These are phyloP conservation scores for Diddensiella caesifluorescens DNA, from an alignment of 805 yeast species.

Conservation along the genomic window DNA sequence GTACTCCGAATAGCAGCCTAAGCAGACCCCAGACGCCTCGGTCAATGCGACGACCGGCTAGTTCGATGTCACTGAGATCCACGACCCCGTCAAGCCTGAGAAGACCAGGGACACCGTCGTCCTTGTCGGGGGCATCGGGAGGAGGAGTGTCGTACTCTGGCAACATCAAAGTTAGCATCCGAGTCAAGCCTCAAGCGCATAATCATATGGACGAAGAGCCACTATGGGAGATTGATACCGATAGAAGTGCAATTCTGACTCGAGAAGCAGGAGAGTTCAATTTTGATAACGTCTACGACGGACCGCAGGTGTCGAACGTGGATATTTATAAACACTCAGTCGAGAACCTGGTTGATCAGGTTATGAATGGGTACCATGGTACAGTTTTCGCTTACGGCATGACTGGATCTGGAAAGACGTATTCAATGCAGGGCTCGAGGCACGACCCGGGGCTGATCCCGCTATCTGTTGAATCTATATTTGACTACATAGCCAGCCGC, in stretches of 20 bases:
- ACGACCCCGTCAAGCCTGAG: slow-evolving; percentile 21
- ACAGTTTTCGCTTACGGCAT: slow-evolving; percentile 77
- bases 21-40: slow-evolving; percentile 26
- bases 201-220: slow-evolving; percentile 18
- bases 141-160: slow-evolving; percentile 45
- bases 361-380: slow-evolving; percentile 54
- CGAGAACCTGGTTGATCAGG: slow-evolving; percentile 47
- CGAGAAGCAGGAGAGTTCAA: slow-evolving; percentile 57
- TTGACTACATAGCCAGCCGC: slow-evolving; percentile 37
- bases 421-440: slow-evolving; percentile 71
- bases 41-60: slow-evolving; percentile 24
- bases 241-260: slow-evolving; percentile 39
- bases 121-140: background rate
- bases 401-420: slow-evolving; percentile 92
- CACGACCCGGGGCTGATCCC: slow-evolving; percentile 67
- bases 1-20: background rate
- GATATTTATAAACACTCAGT: slow-evolving; percentile 59
- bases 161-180: slow-evolving; percentile 65
- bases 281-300: slow-evolving; percentile 76
- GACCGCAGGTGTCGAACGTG: slow-evolving; percentile 41
- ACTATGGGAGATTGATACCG: slow-evolving; percentile 43
- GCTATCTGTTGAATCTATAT: slow-evolving; percentile 57
- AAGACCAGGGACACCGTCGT: slow-evolving; percentile 24
- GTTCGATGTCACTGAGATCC: slow-evolving; percentile 25
- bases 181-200: slow-evolving; percentile 58